Evolutionary conservation across 768 basidiomycete species (phyloP).

Genomic region (Scleroderma citrinum): DNA sequence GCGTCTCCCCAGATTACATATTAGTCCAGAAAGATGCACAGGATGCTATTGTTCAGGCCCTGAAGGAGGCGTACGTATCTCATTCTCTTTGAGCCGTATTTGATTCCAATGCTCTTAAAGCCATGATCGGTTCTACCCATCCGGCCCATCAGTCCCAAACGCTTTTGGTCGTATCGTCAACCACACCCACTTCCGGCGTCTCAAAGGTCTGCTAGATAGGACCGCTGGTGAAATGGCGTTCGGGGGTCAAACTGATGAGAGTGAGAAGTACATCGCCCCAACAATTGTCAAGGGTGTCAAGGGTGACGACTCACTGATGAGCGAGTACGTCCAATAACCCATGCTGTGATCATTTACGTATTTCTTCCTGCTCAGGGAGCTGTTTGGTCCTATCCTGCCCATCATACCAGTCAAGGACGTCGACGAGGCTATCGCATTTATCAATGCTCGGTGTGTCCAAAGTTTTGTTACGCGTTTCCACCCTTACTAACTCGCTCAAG

Average conservation of each 20-base stretch:
- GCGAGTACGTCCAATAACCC: conserved; percentile 44
- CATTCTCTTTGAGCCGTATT: not conserved
- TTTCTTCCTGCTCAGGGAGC: conserved; percentile 45
- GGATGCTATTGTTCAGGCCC: conserved; percentile 33
- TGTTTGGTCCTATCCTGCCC: conserved; percentile 80
- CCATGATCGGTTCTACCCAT: conserved; percentile 34
- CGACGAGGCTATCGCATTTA: conserved; percentile 65
- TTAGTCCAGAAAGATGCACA: conserved; percentile 40
- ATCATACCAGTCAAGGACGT: conserved; percentile 64
- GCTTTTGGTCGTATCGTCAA: conserved; percentile 50
- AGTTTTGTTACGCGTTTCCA: not conserved
- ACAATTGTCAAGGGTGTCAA: conserved; percentile 64
- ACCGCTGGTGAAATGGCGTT: conserved; percentile 61
- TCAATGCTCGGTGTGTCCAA: conserved; percentile 43
- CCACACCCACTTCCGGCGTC: conserved; percentile 46
- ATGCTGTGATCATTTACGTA: not conserved
- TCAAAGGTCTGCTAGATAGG: conserved; percentile 56
- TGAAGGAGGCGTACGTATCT: conserved; percentile 37
- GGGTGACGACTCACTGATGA: conserved; percentile 66
- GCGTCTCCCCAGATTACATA: conserved; percentile 56
- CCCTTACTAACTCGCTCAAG: conserved; percentile 27
- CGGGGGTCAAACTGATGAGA: conserved; percentile 58
- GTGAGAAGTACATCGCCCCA: conserved; percentile 60
- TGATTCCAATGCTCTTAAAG: conserved; percentile 1
- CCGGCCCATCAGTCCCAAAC: conserved; percentile 37